phyloP scores from a whole-genome alignment of 345 rosid genomes.

The Combretum micranthum region DNA sequence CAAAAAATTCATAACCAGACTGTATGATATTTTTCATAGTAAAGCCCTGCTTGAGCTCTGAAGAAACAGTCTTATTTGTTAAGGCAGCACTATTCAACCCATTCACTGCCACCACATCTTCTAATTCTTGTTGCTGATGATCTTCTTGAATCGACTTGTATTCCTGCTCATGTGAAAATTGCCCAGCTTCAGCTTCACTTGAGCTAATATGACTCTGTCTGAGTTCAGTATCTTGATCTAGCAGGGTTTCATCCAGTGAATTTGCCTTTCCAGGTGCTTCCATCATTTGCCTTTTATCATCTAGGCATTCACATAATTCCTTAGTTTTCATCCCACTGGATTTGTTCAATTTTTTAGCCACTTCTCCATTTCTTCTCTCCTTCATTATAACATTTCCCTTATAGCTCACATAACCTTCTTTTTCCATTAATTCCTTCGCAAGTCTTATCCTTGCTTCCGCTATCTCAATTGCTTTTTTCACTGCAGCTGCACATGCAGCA shows the following conservation, averaged over 20 bases:
- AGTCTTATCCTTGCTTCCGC: constrained; percentile 68
- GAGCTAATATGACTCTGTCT: too few species aligned
- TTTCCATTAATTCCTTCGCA: constrained; percentile 74
- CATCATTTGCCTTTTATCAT: neutral
- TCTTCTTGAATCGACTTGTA: constrained; percentile 19
- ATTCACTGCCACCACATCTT: constrained; percentile 23
- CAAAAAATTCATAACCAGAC: constrained; percentile 12
- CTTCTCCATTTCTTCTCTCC: constrained; percentile 23
- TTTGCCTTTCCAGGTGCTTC: neutral
- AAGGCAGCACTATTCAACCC: constrained; percentile 9
- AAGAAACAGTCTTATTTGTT: neutral
- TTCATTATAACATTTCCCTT: constrained; percentile 23
- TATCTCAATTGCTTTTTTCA: constrained; percentile 79
- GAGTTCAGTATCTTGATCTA: too few species aligned
- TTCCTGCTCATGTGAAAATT: constrained; percentile 18
- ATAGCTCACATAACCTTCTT: constrained; percentile 33
- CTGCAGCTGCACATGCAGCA: constrained; percentile 82
- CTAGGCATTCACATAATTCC: neutral
- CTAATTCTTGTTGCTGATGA: constrained; percentile 24
- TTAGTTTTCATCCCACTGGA: constrained; percentile 19
- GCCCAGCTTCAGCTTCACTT: constrained; percentile 12
- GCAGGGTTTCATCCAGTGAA: neutral
- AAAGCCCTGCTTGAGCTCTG: constrained; percentile 25
- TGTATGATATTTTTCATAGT: constrained; percentile 23
- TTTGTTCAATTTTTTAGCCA: constrained; percentile 26